Evolutionary conservation across 129 eudicot species (phyloP), one percentile per base, ranked within the genome.

Genomic region (Chrysanthemum seticuspe): DNA sequence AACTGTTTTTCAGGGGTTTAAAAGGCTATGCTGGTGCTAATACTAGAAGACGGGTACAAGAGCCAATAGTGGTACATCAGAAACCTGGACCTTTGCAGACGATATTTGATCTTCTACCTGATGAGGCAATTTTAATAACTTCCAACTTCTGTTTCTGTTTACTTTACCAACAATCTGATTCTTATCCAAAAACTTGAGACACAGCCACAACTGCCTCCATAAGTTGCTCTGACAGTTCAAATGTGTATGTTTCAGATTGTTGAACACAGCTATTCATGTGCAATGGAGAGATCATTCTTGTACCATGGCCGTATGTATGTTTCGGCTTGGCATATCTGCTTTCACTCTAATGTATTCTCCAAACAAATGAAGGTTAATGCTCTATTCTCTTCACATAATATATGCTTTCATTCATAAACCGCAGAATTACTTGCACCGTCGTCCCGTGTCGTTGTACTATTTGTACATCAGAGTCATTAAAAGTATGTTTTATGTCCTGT

Each of bases 231-330:
- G 15, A 44, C 16, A 36, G 51, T n/a, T 12, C 7, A 48, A 68
- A 48, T 53, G 5, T 57, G 5, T 57, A 72, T 58, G 70, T 78
- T 81, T 69, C 91, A 92, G 98, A 81, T 92, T 66, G 92, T 85
- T 66, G 86, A 84, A 78, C 92, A 93, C 75, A 93, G 98, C 86
- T 90, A 93, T 83, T 93, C 98, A 13, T 93, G 98, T 79, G 98
- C 98, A 65, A 88, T 93, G 81, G 98, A 93, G 89, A 93, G 97
- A 79, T 93, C 98, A 47, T 93, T 93, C 72, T 82, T 93, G 82
- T 93, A 93, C 85, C 98, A 90, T 75, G 98, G 98, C 25, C 96
- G 98, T 48, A 87, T 93, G 96, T 93, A 87, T 78, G 87, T 93
- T 59, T 93, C 98, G 53, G 84, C 97, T 10, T 87, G 96, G 95